Percentiles rank a stretch among this genome's conserved stretches.
Evolutionary conservation across 495 filamentous ascomycete genomes (phyloP).

Genomic region (Astrocystis sublimbata): DNA sequence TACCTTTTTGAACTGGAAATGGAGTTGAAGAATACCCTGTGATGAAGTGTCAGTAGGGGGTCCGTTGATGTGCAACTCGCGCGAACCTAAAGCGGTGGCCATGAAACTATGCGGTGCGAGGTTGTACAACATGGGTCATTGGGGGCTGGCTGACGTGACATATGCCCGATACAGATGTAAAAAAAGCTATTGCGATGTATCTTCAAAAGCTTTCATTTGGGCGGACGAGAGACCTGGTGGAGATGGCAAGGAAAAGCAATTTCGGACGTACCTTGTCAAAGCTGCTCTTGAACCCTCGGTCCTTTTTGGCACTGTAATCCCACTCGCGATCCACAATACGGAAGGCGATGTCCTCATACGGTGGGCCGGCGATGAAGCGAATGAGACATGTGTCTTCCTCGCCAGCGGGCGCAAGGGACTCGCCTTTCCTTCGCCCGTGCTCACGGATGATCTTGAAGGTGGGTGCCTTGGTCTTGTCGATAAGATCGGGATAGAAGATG

Average conservation of each 20-base stretch:
- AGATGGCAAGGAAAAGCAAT: not conserved
- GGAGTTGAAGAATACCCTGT: conserved; percentile 91
- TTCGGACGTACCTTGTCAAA: conserved; percentile 84
- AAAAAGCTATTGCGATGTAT: conserved; percentile 14
- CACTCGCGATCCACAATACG: conserved; percentile 98
- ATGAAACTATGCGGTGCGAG: conserved; percentile 18
- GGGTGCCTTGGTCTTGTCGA: conserved; percentile 90
- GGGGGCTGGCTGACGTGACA: conserved; percentile 17
- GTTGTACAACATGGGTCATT: conserved; percentile 23
- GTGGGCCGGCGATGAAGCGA: conserved; percentile 90
- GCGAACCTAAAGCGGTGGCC: conserved; percentile 13
- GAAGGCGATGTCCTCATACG: conserved; percentile 97
- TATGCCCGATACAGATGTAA: conserved; percentile 8
- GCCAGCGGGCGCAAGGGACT: conserved; percentile 93
- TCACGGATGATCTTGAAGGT: conserved; percentile 95
- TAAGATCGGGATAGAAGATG: conserved; percentile 98
- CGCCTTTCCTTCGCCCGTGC: conserved; percentile 79
- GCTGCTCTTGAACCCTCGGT: conserved; percentile 91
- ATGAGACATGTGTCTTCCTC: conserved; percentile 98
- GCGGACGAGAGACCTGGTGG: not conserved
- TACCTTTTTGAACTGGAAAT: conserved; percentile 95
- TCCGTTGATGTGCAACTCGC: conserved; percentile 2
- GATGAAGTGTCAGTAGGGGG: conserved; percentile 7
- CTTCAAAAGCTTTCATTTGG: not conserved
- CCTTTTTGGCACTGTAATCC: conserved; percentile 96